Evolutionary conservation across 257 asterid species (phyloP).

Genomic region (Primulina huaijiensis): DNA sequence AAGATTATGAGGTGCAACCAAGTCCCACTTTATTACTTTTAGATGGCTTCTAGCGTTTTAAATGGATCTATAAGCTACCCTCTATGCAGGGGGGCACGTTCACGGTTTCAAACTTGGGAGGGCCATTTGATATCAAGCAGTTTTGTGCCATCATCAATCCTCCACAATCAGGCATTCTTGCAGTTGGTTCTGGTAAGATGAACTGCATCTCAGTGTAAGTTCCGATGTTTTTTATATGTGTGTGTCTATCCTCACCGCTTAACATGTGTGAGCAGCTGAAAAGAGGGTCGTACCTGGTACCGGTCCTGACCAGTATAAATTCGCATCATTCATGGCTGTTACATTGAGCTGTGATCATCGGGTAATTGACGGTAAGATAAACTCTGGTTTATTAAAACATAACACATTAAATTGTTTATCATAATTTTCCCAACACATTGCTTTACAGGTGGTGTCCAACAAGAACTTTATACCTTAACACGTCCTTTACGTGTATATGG

Average conservation of each 20-base stretch:
- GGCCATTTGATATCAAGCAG: conserved; percentile 96
- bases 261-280: conserved; percentile 63
- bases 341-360: conserved; percentile 61
- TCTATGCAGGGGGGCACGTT: conserved; percentile 89
- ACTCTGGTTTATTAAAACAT: background rate
- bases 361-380: conserved; percentile 45
- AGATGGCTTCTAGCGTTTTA: background rate
- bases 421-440: background rate
- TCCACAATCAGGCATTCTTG: conserved; percentile 94
- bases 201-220: conserved; percentile 5
- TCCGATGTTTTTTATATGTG: conserved; percentile 4
- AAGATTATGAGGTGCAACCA: conserved; percentile 77
- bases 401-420: background rate
- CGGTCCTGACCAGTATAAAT: conserved; percentile 62
- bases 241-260: conserved; percentile 7
- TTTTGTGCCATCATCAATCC: conserved; percentile 97
- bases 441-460: background rate
- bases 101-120: conserved; percentile 88
- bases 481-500: background rate
- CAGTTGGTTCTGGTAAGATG: conserved; percentile 82
- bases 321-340: conserved; percentile 47
- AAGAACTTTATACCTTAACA: background rate
- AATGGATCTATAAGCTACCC: conserved; percentile 8
- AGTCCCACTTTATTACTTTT: background rate
- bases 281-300: conserved; percentile 76